Evolutionary conservation across 2,329 filamentous ascomycete genomes (phyloP), one percentile per base, ranked within the genome.

Genomic region (Trichoderma atroviride): DNA sequence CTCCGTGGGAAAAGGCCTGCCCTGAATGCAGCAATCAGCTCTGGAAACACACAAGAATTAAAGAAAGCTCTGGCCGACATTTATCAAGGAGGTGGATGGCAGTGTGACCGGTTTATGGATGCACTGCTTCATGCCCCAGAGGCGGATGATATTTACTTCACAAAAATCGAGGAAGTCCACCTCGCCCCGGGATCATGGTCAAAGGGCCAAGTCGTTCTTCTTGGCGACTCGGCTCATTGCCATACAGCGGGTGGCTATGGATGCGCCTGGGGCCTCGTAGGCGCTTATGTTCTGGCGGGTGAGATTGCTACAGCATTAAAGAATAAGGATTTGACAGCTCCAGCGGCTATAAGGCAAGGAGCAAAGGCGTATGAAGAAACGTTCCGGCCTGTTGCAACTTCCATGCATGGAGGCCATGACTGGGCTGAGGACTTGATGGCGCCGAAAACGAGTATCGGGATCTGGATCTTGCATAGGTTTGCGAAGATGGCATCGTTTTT

Each of bases 221-320:
- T 64, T 5, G 61, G 61, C 4, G 61, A 64, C 14, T 33, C 61
- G n/a, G 61, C 61, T 10, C 61, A 64, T 52, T 64, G 61, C 50
- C 47, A 55, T 14, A 64, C 61, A n/a, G 61, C 61, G 11, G 61
- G 61, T 3, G 61, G 61, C 4, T 64, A 64, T 40, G 61, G 61
- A 56, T 55, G 47, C 24, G 50, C 61, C 1, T 64, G 61, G 61
- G 61, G 61, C 14, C n/a, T 64, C 2, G 61, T 64, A n/a, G 61
- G 61, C 9, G 61, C 61, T 37, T 64, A 64, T 16, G 16, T 64
- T 16, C 27, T 64, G 14, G 50, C 33, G 29, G 61, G 61, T 1
- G 61, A 64, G 33, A 43, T 64, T 14, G 61, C 61, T 4, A 55
- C 50, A 14, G 5, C 24, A 5, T 16, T 55, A 2, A 64, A 37